Conservation (phyloP, 805 yeast species). For the Teunomyces panamensis region DNA sequence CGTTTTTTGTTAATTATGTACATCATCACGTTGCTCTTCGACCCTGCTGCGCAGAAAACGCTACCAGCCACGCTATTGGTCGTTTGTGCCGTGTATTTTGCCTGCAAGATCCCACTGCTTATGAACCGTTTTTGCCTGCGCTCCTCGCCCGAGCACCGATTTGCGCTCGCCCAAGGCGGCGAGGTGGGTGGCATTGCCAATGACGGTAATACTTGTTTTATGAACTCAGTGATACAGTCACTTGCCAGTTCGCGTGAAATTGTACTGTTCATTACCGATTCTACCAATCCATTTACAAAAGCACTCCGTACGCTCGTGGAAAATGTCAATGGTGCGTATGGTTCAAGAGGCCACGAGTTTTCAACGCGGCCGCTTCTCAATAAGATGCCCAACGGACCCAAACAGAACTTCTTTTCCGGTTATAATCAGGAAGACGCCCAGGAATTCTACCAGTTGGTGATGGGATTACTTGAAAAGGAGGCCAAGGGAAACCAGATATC, state of each 20-base stretch:
- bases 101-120: background rate
- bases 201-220: slow-evolving; percentile 92
- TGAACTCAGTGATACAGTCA: slow-evolving; percentile 86
- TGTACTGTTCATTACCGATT: slow-evolving; percentile 48
- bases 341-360: slow-evolving; percentile 54
- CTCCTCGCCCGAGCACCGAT: slow-evolving; percentile 25
- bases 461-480: slow-evolving; percentile 65
- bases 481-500: too few species aligned
- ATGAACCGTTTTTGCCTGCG: slow-evolving; percentile 3
- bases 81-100: background rate
- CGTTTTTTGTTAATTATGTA: background rate
- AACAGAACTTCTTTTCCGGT: slow-evolving; percentile 72
- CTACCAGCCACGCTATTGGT: background rate
- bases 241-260: slow-evolving; percentile 71
- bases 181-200: slow-evolving; percentile 81
- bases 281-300: slow-evolving; percentile 41
- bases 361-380: slow-evolving; percentile 59
- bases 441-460: slow-evolving; percentile 82
- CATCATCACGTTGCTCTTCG: background rate
- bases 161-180: slow-evolving; percentile 62
- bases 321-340: slow-evolving; percentile 56
- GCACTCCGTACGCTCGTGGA: slow-evolving; percentile 51
- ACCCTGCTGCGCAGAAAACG: background rate
- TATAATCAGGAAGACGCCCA: slow-evolving; percentile 96
- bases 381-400: slow-evolving; percentile 75